Evolutionary conservation across 2,329 filamentous ascomycete genomes (phyloP), one percentile per base, ranked within the genome.

Genomic region (Cladosporium sp.): DNA sequence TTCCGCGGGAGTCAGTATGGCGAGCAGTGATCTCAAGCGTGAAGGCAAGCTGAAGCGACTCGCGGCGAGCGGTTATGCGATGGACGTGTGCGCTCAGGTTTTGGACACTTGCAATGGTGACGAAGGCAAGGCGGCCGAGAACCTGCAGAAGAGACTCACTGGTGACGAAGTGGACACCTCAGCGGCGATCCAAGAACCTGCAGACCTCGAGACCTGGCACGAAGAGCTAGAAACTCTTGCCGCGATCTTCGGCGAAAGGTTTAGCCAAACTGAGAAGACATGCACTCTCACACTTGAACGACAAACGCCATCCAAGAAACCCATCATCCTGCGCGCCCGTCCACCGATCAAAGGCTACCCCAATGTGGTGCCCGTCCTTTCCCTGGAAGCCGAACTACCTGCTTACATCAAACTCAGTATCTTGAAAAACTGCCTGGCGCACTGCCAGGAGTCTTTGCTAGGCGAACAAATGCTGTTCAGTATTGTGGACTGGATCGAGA

Each of bases 321-420:
- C 76, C n/a, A 79, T 85, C 28, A 76, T 77, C 1, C 77, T 89
- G 60, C 89, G 92, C 72, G 88, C 94, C 67, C 88, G 91, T 65
- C 90, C 85, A 69, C 88, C 92, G 1, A 85, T 85, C 3, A 82
- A 75, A 16, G 77, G 85, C 57, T 99, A 98, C 76, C 95, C 95
- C 0, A 78, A 84, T 73, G 72, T 86, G 76, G 77, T 87, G 80
- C 82, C 89, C 1, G 85, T 96, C 11, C 80, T 97, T 39, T 87
- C 89, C 2, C 83, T 97, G 34, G 85, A 86, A 60, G 79, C 80
- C 14, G 79, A 86, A 13, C 84, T 98, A 14, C 95, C 95, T 23
- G 92, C 95, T 3, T 97, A 99, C 73, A 96, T 98, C 74, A 91
- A 94, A 67, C 83, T 99, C 13, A 97, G 93, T 73, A 89, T 97